Percentiles rank a stretch among this genome's conserved stretches.
Conservation (phyloP, 495 filamentous ascomycete species). For the Lepraria neglecta region DNA sequence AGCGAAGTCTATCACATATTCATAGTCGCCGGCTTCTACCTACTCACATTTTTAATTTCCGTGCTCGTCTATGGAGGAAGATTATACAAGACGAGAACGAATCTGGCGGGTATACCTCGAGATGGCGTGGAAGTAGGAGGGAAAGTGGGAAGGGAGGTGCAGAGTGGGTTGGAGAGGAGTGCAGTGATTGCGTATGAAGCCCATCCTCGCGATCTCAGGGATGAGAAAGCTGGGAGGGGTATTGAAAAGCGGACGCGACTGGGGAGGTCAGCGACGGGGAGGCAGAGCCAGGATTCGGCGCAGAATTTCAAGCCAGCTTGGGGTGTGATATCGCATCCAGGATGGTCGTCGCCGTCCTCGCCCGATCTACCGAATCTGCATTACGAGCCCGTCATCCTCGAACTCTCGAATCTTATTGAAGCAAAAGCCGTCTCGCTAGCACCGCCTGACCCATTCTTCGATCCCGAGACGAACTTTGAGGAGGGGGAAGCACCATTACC, state of each 20-base stretch:
- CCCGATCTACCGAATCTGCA: conserved; percentile 70
- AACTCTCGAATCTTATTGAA: conserved; percentile 88
- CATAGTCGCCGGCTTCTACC: conserved; percentile 70
- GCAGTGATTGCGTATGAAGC: conserved; percentile 76
- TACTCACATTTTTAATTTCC: conserved; percentile 65
- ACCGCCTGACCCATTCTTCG: conserved; percentile 47
- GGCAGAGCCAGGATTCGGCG: conserved; percentile 5
- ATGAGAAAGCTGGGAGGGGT: conserved; percentile 26
- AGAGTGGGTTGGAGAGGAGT: conserved; percentile 62
- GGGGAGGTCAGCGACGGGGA: neutral
- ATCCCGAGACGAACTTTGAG: conserved; percentile 34
- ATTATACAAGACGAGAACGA: conserved; percentile 80
- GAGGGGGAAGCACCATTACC: conserved; percentile 35
- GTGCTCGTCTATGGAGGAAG: conserved; percentile 74
- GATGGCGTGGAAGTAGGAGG: conserved; percentile 75
- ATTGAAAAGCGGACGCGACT: conserved; percentile 4
- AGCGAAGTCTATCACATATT: conserved; percentile 72
- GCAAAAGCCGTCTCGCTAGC: conserved; percentile 83
- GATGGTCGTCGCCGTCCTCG: conserved; percentile 77
- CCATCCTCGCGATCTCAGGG: conserved; percentile 51
- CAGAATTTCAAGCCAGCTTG: conserved; percentile 45
- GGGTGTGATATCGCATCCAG: conserved; percentile 76
- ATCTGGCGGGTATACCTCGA: conserved; percentile 77
- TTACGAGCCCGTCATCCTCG: conserved; percentile 72
- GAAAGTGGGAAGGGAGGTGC: conserved; percentile 67